These are phyloP conservation scores for Arthrobotrys entomopaga DNA, from an alignment of 2,329 filamentous ascomycete species.

Conservation along the genomic window DNA sequence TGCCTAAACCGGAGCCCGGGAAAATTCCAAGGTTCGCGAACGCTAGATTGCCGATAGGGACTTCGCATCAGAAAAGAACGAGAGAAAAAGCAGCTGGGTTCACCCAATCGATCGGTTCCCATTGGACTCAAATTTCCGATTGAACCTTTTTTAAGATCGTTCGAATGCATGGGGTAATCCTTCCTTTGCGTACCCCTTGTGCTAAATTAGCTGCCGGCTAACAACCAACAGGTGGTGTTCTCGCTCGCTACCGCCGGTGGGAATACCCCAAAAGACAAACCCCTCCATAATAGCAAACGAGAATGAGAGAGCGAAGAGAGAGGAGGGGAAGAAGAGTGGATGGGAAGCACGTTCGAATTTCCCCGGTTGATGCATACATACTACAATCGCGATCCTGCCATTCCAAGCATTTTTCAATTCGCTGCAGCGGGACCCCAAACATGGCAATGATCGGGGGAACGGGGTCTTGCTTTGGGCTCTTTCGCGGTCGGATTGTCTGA, in stretches of 20 bases:
- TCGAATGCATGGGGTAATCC: conserved; percentile 12
- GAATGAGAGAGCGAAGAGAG: background rate
- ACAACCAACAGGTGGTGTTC: conserved; percentile 1
- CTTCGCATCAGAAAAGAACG: conserved; percentile 41
- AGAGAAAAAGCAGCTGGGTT: conserved; percentile 31
- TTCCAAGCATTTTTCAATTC: conserved; percentile 5
- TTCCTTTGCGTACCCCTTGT: conserved; percentile 12
- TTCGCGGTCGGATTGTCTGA: conserved; percentile 10
- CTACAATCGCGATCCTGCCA: conserved; percentile 38
- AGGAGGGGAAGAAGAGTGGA: background rate
- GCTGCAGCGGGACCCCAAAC: conserved; percentile 20
- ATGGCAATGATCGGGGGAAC: conserved; percentile 26
- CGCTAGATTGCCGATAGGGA: conserved; percentile 56
- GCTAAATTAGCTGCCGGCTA: conserved; percentile 53
- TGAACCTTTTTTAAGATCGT: conserved; percentile 11
- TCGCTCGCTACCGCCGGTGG: conserved; percentile 42
- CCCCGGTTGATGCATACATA: conserved; percentile 27
- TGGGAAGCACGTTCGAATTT: conserved; percentile 8
- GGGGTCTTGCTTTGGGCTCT: background rate
- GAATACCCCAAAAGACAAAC: no score
- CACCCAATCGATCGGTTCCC: conserved; percentile 55
- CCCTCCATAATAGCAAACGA: no score
- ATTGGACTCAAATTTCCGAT: conserved; percentile 56
- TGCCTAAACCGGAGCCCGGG: conserved; percentile 46
- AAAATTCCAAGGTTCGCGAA: conserved; percentile 54